phyloP scores from a whole-genome alignment of 768 basidiomycete genomes.

The Fomitopsis pulvina region DNA sequence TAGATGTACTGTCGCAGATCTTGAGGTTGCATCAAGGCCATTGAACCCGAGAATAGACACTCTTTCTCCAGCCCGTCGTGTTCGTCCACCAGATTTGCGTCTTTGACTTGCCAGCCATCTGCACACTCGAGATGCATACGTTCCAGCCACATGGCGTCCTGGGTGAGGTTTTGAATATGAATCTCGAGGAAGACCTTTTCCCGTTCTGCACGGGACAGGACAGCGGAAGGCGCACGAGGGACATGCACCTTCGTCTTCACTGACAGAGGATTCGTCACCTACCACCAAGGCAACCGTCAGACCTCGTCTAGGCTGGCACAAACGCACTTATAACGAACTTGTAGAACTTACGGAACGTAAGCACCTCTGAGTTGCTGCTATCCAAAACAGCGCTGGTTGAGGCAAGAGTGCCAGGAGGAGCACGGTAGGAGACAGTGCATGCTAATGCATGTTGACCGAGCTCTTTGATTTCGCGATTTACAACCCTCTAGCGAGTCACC shows the following conservation, averaged over 20 bases:
- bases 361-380: conserved; percentile 45
- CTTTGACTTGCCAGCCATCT: conserved; percentile 56
- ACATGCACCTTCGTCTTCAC: conserved; percentile 92
- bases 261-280: conserved; percentile 93
- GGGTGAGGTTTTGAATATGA: conserved; percentile 84
- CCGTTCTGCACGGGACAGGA: conserved; percentile 56
- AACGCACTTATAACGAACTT: conserved; percentile 70
- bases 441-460: conserved; percentile 86
- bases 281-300: not conserved
- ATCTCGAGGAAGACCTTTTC: conserved; percentile 89
- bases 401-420: conserved; percentile 51
- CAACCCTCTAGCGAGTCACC: conserved; percentile 63
- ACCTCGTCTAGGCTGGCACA: not conserved
- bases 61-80: conserved; percentile 20
- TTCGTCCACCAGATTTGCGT: conserved; percentile 38
- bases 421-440: conserved; percentile 78
- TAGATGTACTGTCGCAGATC: conserved; percentile 87
- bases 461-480: conserved; percentile 90
- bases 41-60: conserved; percentile 52
- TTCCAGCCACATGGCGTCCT: conserved; percentile 71
- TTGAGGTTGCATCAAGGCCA: conserved; percentile 74
- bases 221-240: conserved; percentile 65
- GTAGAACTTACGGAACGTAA: conserved; percentile 84
- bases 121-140: conserved; percentile 73
- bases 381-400: conserved; percentile 45